phyloP scores from a whole-genome alignment of 2,329 filamentous ascomycete species.

The Ascochyta koolunga region DNA sequence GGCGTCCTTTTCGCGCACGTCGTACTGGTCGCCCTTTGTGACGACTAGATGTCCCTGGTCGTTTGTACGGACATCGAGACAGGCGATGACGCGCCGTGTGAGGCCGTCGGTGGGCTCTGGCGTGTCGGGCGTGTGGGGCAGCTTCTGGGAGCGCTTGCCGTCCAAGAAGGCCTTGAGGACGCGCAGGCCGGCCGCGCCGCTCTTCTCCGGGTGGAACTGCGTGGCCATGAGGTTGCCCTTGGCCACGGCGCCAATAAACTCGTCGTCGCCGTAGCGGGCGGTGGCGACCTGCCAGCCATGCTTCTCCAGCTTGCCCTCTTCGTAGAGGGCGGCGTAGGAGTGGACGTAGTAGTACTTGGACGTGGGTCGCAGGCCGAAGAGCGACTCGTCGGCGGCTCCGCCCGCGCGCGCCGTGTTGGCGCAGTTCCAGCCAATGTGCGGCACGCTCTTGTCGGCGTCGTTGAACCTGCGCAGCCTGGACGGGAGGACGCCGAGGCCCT shows the following conservation, averaged over 20 bases:
- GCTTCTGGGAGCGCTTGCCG: conserved; percentile 64
- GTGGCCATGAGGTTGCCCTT: conserved; percentile 86
- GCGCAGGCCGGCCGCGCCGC: conserved; percentile 83
- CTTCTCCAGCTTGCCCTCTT: conserved; percentile 72
- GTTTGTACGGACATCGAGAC: conserved; percentile 92
- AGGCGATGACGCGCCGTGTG: conserved; percentile 93
- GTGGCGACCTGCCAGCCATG: conserved; percentile 93
- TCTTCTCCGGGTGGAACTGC: conserved; percentile 98
- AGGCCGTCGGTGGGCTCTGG: conserved; percentile 66
- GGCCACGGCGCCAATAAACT: conserved; percentile 89
- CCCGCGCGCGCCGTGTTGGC: conserved; percentile 66
- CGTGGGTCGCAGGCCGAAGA: conserved; percentile 78
- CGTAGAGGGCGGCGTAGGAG: conserved; percentile 85
- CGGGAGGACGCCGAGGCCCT: conserved; percentile 78
- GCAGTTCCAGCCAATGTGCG: conserved; percentile 98
- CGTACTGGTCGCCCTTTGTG: conserved; percentile 98
- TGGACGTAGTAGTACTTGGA: conserved; percentile 99
- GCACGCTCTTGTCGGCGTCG: conserved; percentile 82
- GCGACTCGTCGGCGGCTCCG: conserved; percentile 55
- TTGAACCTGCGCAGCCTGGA: conserved; percentile 76
- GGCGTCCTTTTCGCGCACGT: conserved; percentile 85
- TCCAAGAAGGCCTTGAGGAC: conserved; percentile 85
- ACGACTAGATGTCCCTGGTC: conserved; percentile 94
- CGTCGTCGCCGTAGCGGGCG: conserved; percentile 83
- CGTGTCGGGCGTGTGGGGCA: conserved; percentile 51